Percentiles rank a stretch among this genome's conserved stretches.
phyloP scores from a whole-genome alignment of 2,329 filamentous ascomycete genomes.

The Juglanconis oblonga region DNA sequence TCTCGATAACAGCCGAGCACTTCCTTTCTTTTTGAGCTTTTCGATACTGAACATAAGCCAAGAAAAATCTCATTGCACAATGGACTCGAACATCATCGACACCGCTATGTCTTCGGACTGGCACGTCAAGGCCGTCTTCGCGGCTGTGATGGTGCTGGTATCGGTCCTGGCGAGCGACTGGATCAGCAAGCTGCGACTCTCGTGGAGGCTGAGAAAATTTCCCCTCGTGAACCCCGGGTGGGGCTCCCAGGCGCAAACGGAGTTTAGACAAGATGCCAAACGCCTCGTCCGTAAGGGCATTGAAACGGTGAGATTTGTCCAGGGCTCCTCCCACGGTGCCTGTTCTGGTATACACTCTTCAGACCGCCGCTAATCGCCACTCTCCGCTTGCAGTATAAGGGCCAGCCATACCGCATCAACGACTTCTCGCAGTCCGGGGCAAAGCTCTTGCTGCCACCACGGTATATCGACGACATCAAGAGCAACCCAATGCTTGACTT shows the following conservation, averaged over 20 bases:
- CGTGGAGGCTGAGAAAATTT: slow-evolving; percentile 2
- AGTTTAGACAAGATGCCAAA: not conserved
- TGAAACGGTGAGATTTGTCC: not conserved
- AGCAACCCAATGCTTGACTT: not conserved
- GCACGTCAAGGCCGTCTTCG: not conserved
- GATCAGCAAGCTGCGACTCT: not conserved
- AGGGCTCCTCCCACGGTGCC: too few species aligned
- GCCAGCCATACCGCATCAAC: not conserved
- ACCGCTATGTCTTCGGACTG: not conserved
- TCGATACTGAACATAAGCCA: too few species aligned
- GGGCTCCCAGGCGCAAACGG: not conserved
- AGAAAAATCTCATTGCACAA: not conserved
- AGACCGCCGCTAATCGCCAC: too few species aligned
- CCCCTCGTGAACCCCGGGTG: slow-evolving; percentile 1
- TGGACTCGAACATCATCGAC: not conserved
- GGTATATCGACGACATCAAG: slow-evolving; percentile 3
- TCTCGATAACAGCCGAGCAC: too few species aligned
- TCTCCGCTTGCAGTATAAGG: not conserved
- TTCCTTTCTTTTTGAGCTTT: too few species aligned
- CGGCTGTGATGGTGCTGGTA: not conserved
- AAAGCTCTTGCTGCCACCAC: not conserved
- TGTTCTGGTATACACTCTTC: not conserved
- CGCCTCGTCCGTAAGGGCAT: not conserved
- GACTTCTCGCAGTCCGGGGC: slow-evolving; percentile 5
- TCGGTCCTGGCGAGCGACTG: not conserved